Conservation (phyloP, 257 asterid genomes). For the Fraxinus quadrangulata region DNA sequence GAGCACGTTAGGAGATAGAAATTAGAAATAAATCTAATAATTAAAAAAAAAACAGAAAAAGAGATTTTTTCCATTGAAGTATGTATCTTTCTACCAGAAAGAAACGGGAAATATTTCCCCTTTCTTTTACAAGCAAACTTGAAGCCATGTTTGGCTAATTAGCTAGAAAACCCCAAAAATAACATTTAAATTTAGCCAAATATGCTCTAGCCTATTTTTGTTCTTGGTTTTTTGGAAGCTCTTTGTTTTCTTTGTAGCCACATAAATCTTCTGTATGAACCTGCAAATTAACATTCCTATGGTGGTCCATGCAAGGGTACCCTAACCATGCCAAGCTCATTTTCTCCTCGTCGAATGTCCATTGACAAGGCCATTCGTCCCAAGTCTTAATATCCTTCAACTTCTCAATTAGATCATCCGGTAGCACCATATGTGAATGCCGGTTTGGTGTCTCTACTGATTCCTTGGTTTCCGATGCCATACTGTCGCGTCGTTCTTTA, state of each 20-base stretch:
- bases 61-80: background rate
- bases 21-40: background rate
- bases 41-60: too few species aligned
- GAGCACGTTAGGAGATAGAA: too few species aligned
- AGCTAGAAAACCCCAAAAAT: too few species aligned
- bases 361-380: background rate
- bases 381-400: slow-evolving; percentile 2
- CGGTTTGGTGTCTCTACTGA: background rate
- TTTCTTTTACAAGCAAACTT: too few species aligned
- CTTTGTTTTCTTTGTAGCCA: background rate
- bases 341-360: slow-evolving; percentile 6
- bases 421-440: background rate
- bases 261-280: too few species aligned
- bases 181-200: too few species aligned
- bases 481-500: background rate
- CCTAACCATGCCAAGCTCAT: background rate
- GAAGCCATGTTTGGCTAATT: background rate
- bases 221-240: background rate
- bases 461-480: background rate
- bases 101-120: background rate
- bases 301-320: background rate
- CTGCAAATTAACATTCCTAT: background rate
- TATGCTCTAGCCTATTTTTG: background rate
- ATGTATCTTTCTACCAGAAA: background rate
- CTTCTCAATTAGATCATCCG: background rate